A percentile compares a stretch with the other conserved stretches of the same genome.
These are phyloP conservation scores for Parastagonospora nodorum DNA, from an alignment of 2,329 filamentous ascomycete genomes.

Conservation along the genomic window DNA sequence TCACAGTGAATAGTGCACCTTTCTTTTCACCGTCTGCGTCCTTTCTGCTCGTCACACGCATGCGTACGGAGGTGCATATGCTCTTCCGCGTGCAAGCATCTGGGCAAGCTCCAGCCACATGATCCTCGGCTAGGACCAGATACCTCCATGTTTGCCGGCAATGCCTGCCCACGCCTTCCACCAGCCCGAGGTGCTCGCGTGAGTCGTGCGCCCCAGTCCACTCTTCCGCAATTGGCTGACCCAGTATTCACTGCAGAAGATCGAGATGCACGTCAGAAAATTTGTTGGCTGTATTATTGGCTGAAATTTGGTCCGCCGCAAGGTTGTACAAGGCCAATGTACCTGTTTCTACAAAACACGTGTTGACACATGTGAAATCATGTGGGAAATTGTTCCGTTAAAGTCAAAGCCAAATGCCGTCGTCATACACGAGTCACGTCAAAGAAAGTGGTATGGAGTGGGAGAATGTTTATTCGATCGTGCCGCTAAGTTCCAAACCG, in stretches of 20 bases:
- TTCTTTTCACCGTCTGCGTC: conserved; percentile 7
- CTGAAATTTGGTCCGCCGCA: neutral
- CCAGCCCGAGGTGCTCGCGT: conserved; percentile 34
- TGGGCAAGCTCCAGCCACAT: conserved; percentile 26
- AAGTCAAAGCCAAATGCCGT: no score
- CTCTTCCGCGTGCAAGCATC: conserved; percentile 9
- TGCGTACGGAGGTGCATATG: conserved; percentile 2
- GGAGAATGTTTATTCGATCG: conserved; percentile 45
- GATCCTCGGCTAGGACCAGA: conserved; percentile 21
- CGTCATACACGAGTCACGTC: neutral
- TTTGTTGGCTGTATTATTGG: conserved; percentile 21
- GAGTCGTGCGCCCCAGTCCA: conserved; percentile 14
- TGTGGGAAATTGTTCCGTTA: neutral
- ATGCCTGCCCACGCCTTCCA: conserved; percentile 21
- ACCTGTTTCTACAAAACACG: neutral
- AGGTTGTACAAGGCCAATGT: neutral
- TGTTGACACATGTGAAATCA: neutral
- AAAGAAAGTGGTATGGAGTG: conserved; percentile 16
- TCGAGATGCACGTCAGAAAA: conserved; percentile 28
- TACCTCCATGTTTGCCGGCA: conserved; percentile 11
- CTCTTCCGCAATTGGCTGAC: conserved; percentile 8
- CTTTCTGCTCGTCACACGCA: neutral
- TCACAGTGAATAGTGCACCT: conserved; percentile 2
- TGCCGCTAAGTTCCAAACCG: conserved; percentile 42
- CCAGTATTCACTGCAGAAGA: conserved; percentile 9